Percentiles rank a stretch among this genome's conserved stretches.
Evolutionary conservation across 176 grass and related monocot species (phyloP).

Genomic region (Lolium rigidum): DNA sequence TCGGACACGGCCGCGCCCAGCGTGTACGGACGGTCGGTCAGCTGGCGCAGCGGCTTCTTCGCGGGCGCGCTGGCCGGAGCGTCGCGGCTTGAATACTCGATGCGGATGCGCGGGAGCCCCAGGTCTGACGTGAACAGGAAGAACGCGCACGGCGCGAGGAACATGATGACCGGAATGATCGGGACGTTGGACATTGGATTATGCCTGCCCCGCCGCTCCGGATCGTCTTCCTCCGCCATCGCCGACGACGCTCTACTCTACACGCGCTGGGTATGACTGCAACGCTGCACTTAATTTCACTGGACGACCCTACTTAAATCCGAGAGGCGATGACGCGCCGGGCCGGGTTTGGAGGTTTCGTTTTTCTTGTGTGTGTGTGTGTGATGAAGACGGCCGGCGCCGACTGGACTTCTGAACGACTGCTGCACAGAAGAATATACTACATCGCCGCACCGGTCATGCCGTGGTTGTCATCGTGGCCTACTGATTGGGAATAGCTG

Average conservation of each 20-base stretch:
- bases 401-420: neutral
- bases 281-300: neutral
- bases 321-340: neutral
- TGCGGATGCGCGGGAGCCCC: conserved; percentile 49
- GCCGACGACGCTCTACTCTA: neutral
- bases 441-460: neutral
- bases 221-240: conserved; percentile 11
- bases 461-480: neutral
- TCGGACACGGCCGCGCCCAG: conserved; percentile 57
- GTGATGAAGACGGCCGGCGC: neutral
- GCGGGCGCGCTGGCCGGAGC: neutral
- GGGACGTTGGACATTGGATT: neutral
- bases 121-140: conserved; percentile 44
- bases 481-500: neutral
- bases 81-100: conserved; percentile 27
- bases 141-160: conserved; percentile 35
- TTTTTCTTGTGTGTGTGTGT: neutral
- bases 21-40: conserved; percentile 57
- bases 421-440: conserved; percentile 2
- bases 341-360: neutral
- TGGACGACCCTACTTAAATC: neutral
- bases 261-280: neutral
- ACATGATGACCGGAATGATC: conserved; percentile 19
- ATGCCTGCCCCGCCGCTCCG: conserved; percentile 7
- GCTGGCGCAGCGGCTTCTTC: conserved; percentile 38